Conservation (phyloP, 2,329 filamentous ascomycete species). For the Clarireedia hainanense region DNA sequence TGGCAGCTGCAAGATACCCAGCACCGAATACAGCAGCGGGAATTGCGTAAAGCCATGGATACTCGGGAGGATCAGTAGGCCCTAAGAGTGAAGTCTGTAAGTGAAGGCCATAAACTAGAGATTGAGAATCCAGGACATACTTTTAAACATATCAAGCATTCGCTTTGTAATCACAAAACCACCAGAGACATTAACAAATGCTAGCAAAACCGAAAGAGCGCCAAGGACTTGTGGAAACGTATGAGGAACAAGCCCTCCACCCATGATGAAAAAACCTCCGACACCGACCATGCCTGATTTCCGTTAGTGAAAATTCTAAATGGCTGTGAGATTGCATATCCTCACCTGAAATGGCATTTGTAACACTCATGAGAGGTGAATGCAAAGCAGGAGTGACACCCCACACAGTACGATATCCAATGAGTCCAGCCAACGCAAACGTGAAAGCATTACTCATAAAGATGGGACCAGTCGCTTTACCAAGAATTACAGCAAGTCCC, state of each 20-base stretch:
- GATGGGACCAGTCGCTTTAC: constrained; percentile 71
- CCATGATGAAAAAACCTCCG: constrained; percentile 82
- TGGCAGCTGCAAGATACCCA: constrained; percentile 71
- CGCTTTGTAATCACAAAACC: constrained; percentile 89
- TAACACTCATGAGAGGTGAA: constrained; percentile 86
- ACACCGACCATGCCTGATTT: constrained; percentile 70
- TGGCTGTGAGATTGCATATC: constrained; percentile 12
- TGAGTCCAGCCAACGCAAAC: constrained; percentile 73
- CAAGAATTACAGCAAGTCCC: constrained; percentile 65
- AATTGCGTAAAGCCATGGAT: constrained; percentile 77
- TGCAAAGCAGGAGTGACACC: constrained; percentile 77
- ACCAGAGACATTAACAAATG: constrained; percentile 82
- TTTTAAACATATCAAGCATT: constrained; percentile 89
- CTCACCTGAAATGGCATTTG: constrained; percentile 76
- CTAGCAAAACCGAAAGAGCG: constrained; percentile 70
- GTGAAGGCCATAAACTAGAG: no score
- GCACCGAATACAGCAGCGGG: constrained; percentile 72
- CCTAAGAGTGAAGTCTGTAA: constrained; percentile 32
- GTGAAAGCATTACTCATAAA: constrained; percentile 88
- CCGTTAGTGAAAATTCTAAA: constrained; percentile 13
- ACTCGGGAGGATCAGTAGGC: constrained; percentile 79
- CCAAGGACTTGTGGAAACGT: constrained; percentile 75
- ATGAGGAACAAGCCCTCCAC: constrained; percentile 68
- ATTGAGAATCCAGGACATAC: constrained; percentile 32
- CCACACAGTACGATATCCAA: constrained; percentile 86